Percentiles rank a stretch among this genome's conserved stretches.
These are phyloP conservation scores for Backusella westeae DNA, from an alignment of 192 early-diverging fungal genomes.

Conservation along the genomic window DNA sequence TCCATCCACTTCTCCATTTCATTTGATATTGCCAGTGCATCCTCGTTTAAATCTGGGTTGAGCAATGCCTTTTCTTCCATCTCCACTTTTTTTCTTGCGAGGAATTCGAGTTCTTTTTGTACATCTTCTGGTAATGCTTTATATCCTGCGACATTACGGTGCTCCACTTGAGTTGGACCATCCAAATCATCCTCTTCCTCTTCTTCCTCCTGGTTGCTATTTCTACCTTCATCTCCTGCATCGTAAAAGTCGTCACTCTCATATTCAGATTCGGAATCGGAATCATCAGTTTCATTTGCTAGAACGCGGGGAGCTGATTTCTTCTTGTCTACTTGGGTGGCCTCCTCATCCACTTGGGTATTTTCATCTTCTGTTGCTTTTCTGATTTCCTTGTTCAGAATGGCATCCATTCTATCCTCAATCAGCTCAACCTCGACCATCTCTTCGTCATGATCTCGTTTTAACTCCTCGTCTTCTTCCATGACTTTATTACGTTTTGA, in stretches of 20 bases:
- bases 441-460: slow-evolving; percentile 30
- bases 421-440: slow-evolving; percentile 8
- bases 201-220: slow-evolving; percentile 25
- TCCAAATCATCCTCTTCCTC: slow-evolving; percentile 26
- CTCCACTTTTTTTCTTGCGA: not conserved
- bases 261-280: not conserved
- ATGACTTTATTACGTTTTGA: not conserved
- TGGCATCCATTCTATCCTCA: not conserved
- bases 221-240: not conserved
- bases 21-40: slow-evolving; percentile 42
- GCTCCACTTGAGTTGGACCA: not conserved
- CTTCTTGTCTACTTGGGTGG: not conserved
- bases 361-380: not conserved
- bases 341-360: not conserved
- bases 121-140: not conserved
- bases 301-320: not conserved
- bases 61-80: not conserved
- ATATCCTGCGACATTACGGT: not conserved
- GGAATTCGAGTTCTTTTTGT: not conserved
- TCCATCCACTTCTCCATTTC: slow-evolving; percentile 38
- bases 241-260: not conserved
- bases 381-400: not conserved
- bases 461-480: not conserved
- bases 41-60: slow-evolving; percentile 43
- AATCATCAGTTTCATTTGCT: not conserved